Percentiles rank a stretch among this genome's conserved stretches.
Evolutionary conservation across 2,329 filamentous ascomycete genomes (phyloP).

Genomic region (Graphilbum ipis-grandicollis): DNA sequence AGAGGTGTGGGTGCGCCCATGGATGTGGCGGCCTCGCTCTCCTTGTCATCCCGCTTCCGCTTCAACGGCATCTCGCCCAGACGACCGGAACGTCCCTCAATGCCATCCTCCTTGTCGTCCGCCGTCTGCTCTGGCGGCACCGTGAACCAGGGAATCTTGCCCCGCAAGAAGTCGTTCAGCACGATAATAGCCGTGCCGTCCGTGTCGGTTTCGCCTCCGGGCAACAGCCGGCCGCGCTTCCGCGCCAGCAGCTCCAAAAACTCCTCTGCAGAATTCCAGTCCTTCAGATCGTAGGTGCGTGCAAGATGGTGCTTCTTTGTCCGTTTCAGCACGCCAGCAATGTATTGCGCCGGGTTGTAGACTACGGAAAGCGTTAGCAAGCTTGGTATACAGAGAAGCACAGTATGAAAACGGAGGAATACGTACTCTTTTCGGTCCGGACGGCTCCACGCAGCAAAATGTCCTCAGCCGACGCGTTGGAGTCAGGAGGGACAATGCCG

Average conservation of each 20-base stretch:
- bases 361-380: too few species aligned
- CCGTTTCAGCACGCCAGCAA: slow-evolving; percentile 60
- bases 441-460: slow-evolving; percentile 83
- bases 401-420: neutral
- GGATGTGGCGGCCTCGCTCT: slow-evolving; percentile 20
- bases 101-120: slow-evolving; percentile 25
- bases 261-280: slow-evolving; percentile 58
- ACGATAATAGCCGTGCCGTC: slow-evolving; percentile 96
- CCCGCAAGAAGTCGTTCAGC: slow-evolving; percentile 85
- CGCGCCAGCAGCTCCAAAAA: slow-evolving; percentile 78
- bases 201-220: slow-evolving; percentile 80
- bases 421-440: slow-evolving; percentile 57
- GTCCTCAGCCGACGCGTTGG: slow-evolving; percentile 68
- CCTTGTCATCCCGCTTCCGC: slow-evolving; percentile 44
- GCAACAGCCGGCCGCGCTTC: slow-evolving; percentile 66
- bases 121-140: slow-evolving; percentile 48
- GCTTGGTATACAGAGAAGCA: too few species aligned
- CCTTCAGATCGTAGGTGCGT: slow-evolving; percentile 76
- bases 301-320: slow-evolving; percentile 82
- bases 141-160: slow-evolving; percentile 93
- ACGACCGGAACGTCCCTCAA: slow-evolving; percentile 52
- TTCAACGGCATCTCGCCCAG: slow-evolving; percentile 79
- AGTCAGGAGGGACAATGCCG: slow-evolving; percentile 83
- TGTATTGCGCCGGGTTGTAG: slow-evolving; percentile 90
- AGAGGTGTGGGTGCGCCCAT: neutral